phyloP scores from a whole-genome alignment of 129 eudicot species.

The Flaveria linearis region DNA sequence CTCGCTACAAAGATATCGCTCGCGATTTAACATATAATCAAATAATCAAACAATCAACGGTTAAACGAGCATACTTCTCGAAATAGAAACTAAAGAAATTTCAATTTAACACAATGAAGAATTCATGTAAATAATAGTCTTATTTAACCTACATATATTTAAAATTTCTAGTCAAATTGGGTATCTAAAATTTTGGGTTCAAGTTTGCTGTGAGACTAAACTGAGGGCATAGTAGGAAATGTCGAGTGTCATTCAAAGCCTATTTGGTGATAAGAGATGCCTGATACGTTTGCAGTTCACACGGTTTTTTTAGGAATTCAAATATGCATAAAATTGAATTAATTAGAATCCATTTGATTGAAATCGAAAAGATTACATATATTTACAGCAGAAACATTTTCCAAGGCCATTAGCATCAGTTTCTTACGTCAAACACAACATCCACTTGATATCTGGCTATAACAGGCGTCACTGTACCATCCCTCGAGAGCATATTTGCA shows the following conservation, averaged over 20 bases:
- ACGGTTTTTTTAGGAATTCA: neutral
- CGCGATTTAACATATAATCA: too few species aligned
- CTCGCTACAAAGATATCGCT: too few species aligned
- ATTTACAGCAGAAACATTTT: slow-evolving; percentile 37
- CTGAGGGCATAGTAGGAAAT: too few species aligned
- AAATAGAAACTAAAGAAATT: too few species aligned
- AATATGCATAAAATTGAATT: neutral
- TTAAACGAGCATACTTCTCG: too few species aligned
- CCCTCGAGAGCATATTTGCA: slow-evolving; percentile 59
- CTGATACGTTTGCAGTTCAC: neutral
- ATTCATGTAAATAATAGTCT: too few species aligned
- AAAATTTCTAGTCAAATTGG: too few species aligned
- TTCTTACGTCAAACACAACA: neutral
- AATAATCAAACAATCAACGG: too few species aligned
- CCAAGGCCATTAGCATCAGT: neutral
- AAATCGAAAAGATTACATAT: slow-evolving; percentile 15
- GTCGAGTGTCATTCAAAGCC: neutral
- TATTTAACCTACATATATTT: too few species aligned
- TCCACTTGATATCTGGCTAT: slow-evolving; percentile 37
- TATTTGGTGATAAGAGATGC: neutral
- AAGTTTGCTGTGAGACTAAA: too few species aligned
- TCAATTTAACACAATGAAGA: too few species aligned
- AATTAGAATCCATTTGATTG: slow-evolving; percentile 16
- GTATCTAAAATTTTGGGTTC: too few species aligned
- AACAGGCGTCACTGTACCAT: slow-evolving; percentile 38